Evolutionary conservation across 2,329 filamentous ascomycete genomes (phyloP).

Genomic region (Tolypocladium ovalisporum): DNA sequence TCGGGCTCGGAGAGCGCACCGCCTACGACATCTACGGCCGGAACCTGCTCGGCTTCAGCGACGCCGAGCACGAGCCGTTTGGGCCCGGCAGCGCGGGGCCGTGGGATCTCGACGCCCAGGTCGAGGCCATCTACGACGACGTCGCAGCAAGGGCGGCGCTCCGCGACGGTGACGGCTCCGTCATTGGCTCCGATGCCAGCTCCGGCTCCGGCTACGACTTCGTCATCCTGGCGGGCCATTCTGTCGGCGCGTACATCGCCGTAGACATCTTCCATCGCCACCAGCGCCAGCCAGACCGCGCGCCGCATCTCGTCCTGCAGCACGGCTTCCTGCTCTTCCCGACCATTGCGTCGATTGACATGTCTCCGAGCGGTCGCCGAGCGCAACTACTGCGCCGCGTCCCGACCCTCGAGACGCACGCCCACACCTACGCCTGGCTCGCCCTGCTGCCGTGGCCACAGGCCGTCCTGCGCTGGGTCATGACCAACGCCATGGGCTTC

Average conservation of each 20-base stretch:
- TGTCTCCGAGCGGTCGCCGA: slow-evolving; percentile 47
- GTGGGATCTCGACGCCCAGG: slow-evolving; percentile 42
- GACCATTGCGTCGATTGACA: slow-evolving; percentile 60
- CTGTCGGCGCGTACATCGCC: slow-evolving; percentile 61
- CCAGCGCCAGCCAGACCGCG: slow-evolving; percentile 22
- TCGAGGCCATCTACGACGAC: slow-evolving; percentile 29
- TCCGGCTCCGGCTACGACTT: slow-evolving; percentile 35
- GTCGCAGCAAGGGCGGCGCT: slow-evolving; percentile 17
- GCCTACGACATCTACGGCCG: slow-evolving; percentile 46
- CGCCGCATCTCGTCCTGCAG: slow-evolving; percentile 29
- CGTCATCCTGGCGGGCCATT: slow-evolving; percentile 62
- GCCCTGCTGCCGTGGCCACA: slow-evolving; percentile 31
- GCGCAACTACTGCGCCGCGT: slow-evolving; percentile 25
- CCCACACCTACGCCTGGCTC: slow-evolving; percentile 28
- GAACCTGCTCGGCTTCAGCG: slow-evolving; percentile 47
- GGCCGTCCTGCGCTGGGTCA: slow-evolving; percentile 28
- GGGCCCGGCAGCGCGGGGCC: slow-evolving; percentile 24
- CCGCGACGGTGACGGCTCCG: not conserved
- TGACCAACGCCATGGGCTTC: slow-evolving; percentile 34
- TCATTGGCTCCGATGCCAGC: slow-evolving; percentile 9
- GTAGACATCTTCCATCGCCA: slow-evolving; percentile 56
- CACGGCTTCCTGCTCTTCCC: slow-evolving; percentile 60
- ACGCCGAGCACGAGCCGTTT: slow-evolving; percentile 39
- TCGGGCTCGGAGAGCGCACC: slow-evolving; percentile 5
- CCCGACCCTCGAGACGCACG: slow-evolving; percentile 28